Base-by-base conservation (phyloP, 108 stramenopile species). In the Cyclotella choctawhatcheeana region DNA sequence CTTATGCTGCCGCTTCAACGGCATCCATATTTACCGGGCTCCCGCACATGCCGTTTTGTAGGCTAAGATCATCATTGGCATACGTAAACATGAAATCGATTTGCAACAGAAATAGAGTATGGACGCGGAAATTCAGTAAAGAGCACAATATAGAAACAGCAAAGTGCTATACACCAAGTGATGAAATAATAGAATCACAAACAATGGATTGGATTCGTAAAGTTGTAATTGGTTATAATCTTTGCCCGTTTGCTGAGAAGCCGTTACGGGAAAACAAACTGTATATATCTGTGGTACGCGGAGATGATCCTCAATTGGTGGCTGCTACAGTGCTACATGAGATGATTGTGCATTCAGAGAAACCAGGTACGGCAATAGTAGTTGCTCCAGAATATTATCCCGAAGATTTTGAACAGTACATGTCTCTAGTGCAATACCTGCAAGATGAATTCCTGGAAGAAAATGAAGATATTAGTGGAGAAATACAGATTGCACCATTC, bases 211-310 rank as follows among this genome's bases (percentile, higher is more conserved):
- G 90, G 90, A 50, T 94, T 33, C 51, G 85, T n/a, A 64, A 74
- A 1, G 84, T 87, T 0, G 88, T 94, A 0, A 88, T 94, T 44
- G 86, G 88, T 10, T 70, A 85, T 56, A 90, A 90, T 67, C 64
- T 94, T 3, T 94, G 93, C 71, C 93, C 93, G 2, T 94, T 94
- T 77, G 93, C 93, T 10, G 88, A 88, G 18, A 56, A 61, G 52
- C 86, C 93, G 7, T 50, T 81, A 2, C 58, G 54, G 6, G 54
- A 77, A 25, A 56, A 84, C 2, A 73, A 84, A 65, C 44, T 94
- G 34, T 59, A 66, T 10, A 50, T 91, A 0, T 37, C 69, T 7
- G 76, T 88, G 0, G 70, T 91, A 4, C 77, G 73, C 5, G 93
- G 93, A 16, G 29, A 32, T 1, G 83, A 94, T 59, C 78, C 74